Percentiles rank a stretch among this genome's conserved stretches.
phyloP scores from a whole-genome alignment of 2,329 filamentous ascomycete species.

The Huntiella savannae region DNA sequence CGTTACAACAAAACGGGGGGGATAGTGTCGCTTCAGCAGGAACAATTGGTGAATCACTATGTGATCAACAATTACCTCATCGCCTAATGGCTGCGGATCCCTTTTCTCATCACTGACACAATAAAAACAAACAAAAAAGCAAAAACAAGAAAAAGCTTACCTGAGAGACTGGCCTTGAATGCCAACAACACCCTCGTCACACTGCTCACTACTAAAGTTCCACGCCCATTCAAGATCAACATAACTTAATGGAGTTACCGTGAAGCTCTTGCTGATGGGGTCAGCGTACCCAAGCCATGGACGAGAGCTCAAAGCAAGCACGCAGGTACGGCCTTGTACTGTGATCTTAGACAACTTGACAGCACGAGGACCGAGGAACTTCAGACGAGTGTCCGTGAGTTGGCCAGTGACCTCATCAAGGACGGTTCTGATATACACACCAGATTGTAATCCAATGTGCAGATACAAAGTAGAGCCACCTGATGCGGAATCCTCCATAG shows the following conservation, averaged over 20 bases:
- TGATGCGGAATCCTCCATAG: conserved; percentile 85
- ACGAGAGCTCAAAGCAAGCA: conserved; percentile 76
- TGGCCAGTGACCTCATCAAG: conserved; percentile 92
- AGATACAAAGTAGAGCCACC: conserved; percentile 80
- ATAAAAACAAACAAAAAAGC: conserved; percentile 16
- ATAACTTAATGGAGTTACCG: conserved; percentile 82
- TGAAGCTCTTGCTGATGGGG: conserved; percentile 58
- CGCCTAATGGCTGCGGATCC: conserved; percentile 34
- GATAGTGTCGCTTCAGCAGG: conserved; percentile 54
- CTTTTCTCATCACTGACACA: conserved; percentile 42
- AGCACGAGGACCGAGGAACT: conserved; percentile 79
- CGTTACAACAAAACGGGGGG: conserved; percentile 14
- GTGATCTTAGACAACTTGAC: conserved; percentile 84
- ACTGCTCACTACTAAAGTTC: conserved; percentile 93
- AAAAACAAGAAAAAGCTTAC: conserved; percentile 30
- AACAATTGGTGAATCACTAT: conserved; percentile 66
- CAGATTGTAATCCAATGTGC: conserved; percentile 88
- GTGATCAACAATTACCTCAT: conserved; percentile 33
- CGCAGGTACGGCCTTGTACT: conserved; percentile 65
- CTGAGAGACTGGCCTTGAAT: conserved; percentile 75
- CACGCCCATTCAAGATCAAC: conserved; percentile 79
- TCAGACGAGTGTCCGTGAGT: conserved; percentile 80
- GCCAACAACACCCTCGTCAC: conserved; percentile 81
- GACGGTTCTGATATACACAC: conserved; percentile 87
- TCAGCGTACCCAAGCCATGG: conserved; percentile 96